phyloP scores from a whole-genome alignment of 208 protist genomes.

The Strigomonas galati region DNA sequence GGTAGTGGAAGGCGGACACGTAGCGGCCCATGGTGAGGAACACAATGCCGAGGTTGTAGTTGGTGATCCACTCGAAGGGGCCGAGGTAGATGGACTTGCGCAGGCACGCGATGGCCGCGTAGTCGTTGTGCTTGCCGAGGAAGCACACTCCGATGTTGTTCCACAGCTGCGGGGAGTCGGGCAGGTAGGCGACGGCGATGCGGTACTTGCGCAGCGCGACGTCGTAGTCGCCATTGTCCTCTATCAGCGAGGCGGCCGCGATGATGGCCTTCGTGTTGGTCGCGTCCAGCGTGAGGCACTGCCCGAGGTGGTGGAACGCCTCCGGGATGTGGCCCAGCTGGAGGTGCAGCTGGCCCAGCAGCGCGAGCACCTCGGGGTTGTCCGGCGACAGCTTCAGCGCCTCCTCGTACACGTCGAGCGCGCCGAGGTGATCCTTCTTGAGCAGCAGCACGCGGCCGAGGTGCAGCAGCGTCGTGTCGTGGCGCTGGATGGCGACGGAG shows the following conservation, averaged over 20 bases:
- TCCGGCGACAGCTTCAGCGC: conserved; percentile 86
- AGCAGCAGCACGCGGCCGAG: conserved; percentile 82
- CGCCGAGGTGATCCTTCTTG: conserved; percentile 53
- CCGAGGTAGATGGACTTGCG: conserved; percentile 90
- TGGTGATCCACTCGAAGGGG: conserved; percentile 96
- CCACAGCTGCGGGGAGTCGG: conserved; percentile 94
- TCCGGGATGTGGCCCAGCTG: conserved; percentile 62
- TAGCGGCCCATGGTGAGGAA: conserved; percentile 88
- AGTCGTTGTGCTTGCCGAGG: conserved; percentile 91
- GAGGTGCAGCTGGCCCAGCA: conserved; percentile 91
- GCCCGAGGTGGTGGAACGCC: conserved; percentile 92
- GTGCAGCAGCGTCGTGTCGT: conserved; percentile 91
- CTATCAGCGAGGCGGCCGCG: conserved; percentile 93
- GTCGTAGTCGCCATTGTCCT: conserved; percentile 94
- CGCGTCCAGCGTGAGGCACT: conserved; percentile 89
- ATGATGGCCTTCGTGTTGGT: conserved; percentile 89
- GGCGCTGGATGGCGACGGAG: conserved; percentile 82
- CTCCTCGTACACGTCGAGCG: conserved; percentile 79
- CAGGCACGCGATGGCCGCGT: conserved; percentile 94
- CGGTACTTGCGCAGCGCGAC: conserved; percentile 96
- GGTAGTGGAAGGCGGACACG: conserved; percentile 95
- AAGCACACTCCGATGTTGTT: conserved; percentile 98
- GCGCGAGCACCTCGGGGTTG: conserved; percentile 91
- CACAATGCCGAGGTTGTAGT: conserved; percentile 95
- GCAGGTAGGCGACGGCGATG: conserved; percentile 78